These are phyloP conservation scores for Fusarium torulosum DNA, from an alignment of 2,329 filamentous ascomycete species.

Conservation along the genomic window DNA sequence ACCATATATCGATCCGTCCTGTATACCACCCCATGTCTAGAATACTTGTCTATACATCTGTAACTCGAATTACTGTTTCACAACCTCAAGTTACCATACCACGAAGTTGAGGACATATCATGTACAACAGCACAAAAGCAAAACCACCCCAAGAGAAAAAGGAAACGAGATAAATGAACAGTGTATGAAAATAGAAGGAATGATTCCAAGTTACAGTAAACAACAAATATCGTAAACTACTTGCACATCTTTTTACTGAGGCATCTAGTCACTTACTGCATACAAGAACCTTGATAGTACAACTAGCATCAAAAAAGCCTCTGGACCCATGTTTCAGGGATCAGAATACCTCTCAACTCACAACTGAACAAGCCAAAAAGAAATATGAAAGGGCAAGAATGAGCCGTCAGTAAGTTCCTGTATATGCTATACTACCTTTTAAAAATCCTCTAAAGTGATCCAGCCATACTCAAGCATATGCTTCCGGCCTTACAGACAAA, in stretches of 20 bases:
- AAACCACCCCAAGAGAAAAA: neutral
- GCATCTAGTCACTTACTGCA: neutral
- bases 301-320: neutral
- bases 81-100: slow-evolving; percentile 2
- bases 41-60: slow-evolving; percentile 2
- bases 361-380: slow-evolving; percentile 1
- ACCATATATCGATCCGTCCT: slow-evolving; percentile 9
- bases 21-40: slow-evolving; percentile 25
- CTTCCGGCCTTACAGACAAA: slow-evolving; percentile 9
- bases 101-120: neutral
- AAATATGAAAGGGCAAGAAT: slow-evolving; percentile 4
- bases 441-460: slow-evolving; percentile 25
- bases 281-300: neutral
- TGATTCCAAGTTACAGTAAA: neutral
- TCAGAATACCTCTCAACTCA: slow-evolving; percentile 9
- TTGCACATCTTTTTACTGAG: no score
- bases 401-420: slow-evolving; percentile 28
- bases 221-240: neutral
- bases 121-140: slow-evolving; percentile 35
- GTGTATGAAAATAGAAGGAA: slow-evolving; percentile 1
- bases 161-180: neutral
- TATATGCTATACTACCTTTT: slow-evolving; percentile 39
- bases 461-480: slow-evolving; percentile 17
- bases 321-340: neutral
- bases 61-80: neutral